phyloP scores from a whole-genome alignment of 2,329 filamentous ascomycete genomes.

The Penicillium sp. region DNA sequence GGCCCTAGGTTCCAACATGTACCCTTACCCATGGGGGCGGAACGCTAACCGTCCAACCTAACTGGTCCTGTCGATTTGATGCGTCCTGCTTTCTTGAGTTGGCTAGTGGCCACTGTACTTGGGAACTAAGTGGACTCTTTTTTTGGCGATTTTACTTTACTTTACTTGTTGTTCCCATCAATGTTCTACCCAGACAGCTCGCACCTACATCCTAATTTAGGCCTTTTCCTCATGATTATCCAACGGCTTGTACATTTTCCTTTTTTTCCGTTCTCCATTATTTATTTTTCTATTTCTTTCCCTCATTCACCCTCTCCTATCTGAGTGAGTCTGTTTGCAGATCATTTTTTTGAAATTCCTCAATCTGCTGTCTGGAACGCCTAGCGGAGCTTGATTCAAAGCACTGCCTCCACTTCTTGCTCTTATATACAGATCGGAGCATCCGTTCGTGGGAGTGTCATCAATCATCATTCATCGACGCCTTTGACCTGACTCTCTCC shows the following conservation, averaged over 20 bases:
- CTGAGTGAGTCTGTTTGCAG: constrained; percentile 20
- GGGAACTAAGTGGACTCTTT: background rate
- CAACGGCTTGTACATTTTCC: constrained; percentile 5
- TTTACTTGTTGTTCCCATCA: background rate
- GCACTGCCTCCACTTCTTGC: constrained; percentile 24
- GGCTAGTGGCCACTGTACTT: background rate
- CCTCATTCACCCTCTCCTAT: background rate
- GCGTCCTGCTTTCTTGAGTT: background rate
- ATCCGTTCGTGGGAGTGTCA: constrained; percentile 1
- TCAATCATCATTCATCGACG: constrained; percentile 6
- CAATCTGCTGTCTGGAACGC: constrained; percentile 19
- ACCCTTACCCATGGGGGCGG: constrained; percentile 1
- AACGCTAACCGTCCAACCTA: background rate
- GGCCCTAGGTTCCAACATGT: background rate
- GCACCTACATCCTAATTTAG: background rate
- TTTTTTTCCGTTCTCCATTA: background rate
- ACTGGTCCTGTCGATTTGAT: background rate
- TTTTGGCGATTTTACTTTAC: background rate
- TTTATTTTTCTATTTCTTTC: background rate
- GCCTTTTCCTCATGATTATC: background rate
- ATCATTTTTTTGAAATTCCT: constrained; percentile 16
- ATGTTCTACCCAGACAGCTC: background rate
- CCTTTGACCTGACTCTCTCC: background rate
- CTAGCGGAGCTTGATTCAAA: constrained; percentile 14
- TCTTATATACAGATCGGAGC: constrained; percentile 18